These are phyloP conservation scores for Sporothrix dimorphospora DNA, from an alignment of 2,329 filamentous ascomycete genomes.

Conservation along the genomic window DNA sequence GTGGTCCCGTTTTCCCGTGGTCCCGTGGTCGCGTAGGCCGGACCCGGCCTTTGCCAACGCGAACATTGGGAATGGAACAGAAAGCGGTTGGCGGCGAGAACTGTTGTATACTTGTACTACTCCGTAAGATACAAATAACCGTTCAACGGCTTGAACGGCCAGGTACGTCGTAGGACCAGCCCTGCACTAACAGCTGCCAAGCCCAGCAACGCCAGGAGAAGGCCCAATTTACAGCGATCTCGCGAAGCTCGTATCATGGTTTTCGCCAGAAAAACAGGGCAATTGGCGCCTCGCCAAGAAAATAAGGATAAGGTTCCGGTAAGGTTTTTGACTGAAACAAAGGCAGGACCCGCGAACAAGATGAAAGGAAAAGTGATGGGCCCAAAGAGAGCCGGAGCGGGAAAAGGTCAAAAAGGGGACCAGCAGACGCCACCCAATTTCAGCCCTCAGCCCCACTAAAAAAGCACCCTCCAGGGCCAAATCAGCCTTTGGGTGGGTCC, in stretches of 20 bases:
- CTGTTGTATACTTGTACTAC: too few relatives aligned
- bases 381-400: background rate
- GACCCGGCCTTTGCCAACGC: background rate
- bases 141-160: background rate
- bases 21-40: too few relatives aligned
- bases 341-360: slow-evolving; percentile 5
- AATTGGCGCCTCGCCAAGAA: slow-evolving; percentile 11
- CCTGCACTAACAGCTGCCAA: background rate
- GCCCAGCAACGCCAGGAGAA: background rate
- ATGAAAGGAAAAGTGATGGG: background rate
- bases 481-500: slow-evolving; percentile 14
- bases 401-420: background rate
- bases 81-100: background rate
- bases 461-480: background rate
- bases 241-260: background rate
- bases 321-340: background rate
- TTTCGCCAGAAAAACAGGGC: background rate
- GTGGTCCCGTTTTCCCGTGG: too few relatives aligned
- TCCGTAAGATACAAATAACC: too few relatives aligned
- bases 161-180: too few relatives aligned
- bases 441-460: slow-evolving; percentile 20
- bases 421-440: background rate
- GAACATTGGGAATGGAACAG: background rate
- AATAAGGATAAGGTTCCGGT: slow-evolving; percentile 17
- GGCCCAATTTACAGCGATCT: background rate